Percentiles rank a stretch among this genome's conserved stretches.
Evolutionary conservation across 164 flowering plant genomes (phyloP).

Genomic region (Taxillus chinensis): DNA sequence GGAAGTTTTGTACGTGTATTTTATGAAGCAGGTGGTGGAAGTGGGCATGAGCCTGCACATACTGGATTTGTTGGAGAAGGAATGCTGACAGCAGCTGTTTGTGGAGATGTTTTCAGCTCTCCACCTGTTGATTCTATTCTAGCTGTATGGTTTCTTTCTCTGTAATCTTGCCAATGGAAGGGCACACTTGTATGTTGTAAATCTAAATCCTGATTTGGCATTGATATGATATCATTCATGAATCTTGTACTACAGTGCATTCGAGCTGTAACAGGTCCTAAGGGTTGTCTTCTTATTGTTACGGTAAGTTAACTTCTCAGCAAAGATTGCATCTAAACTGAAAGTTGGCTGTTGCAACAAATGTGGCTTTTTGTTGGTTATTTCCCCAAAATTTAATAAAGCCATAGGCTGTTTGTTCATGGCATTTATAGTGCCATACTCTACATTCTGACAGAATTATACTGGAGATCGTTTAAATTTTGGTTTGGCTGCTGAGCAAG

Average conservation of each 20-base stretch:
- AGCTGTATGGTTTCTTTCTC: slow-evolving; percentile 51
- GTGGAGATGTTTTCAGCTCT: slow-evolving; percentile 90
- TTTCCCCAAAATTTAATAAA: neutral
- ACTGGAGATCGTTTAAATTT: slow-evolving; percentile 96
- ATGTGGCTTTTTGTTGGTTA: neutral
- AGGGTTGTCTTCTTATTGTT: slow-evolving; percentile 90
- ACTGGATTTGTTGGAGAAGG: slow-evolving; percentile 97
- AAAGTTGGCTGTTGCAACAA: too few relatives aligned
- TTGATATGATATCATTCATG: slow-evolving; percentile 3
- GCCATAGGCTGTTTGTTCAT: neutral
- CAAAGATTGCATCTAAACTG: neutral
- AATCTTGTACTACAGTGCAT: slow-evolving; percentile 53
- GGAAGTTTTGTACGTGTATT: slow-evolving; percentile 1
- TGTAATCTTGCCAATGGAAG: neutral
- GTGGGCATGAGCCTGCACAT: slow-evolving; percentile 99
- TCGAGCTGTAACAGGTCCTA: slow-evolving; percentile 94
- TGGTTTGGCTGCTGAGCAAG: slow-evolving; percentile 96
- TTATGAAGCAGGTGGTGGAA: slow-evolving; percentile 72
- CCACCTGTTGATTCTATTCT: slow-evolving; percentile 82
- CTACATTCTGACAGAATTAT: slow-evolving; percentile 54
- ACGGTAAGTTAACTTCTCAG: slow-evolving; percentile 38
- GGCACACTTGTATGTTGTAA: neutral
- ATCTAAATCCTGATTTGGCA: neutral
- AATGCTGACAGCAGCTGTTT: slow-evolving; percentile 94
- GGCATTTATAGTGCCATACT: slow-evolving; percentile 2